Evolutionary conservation across 2,329 filamentous ascomycete species (phyloP).

Genomic region (Triangularia setosa): DNA sequence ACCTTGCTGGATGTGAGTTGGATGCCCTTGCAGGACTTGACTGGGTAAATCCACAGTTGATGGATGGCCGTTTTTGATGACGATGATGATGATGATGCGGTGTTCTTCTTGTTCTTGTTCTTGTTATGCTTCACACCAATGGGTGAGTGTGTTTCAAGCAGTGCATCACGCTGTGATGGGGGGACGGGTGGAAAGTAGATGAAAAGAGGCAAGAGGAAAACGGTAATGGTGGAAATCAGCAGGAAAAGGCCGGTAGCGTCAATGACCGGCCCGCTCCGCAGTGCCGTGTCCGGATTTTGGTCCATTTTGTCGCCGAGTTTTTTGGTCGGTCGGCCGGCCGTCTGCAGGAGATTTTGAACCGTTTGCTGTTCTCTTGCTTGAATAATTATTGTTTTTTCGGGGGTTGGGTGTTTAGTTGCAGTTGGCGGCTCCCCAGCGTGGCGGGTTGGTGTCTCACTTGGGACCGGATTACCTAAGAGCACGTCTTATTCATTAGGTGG

Average conservation of each 20-base stretch:
- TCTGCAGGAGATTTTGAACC: background rate
- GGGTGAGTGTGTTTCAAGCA: conserved; percentile 51
- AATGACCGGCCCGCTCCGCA: conserved; percentile 21
- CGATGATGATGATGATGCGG: background rate
- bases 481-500: background rate
- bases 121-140: conserved; percentile 38
- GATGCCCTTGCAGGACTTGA: conserved; percentile 78
- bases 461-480: background rate
- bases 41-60: conserved; percentile 73
- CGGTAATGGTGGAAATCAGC: conserved; percentile 42
- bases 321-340: background rate
- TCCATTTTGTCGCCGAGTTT: conserved; percentile 13
- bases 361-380: background rate
- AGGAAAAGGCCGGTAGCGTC: conserved; percentile 35
- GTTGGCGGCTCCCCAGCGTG: background rate
- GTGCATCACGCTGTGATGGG: conserved; percentile 49
- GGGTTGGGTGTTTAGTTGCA: background rate
- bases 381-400: background rate
- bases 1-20: conserved; percentile 65
- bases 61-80: conserved; percentile 38
- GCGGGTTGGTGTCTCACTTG: background rate
- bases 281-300: conserved; percentile 8
- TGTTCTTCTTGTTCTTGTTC: background rate
- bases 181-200: conserved; percentile 53
- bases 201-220: conserved; percentile 52